Evolutionary conservation across 495 filamentous ascomycete species (phyloP), one percentile per base, ranked within the genome.

Genomic region (Rusavskia elegans): DNA sequence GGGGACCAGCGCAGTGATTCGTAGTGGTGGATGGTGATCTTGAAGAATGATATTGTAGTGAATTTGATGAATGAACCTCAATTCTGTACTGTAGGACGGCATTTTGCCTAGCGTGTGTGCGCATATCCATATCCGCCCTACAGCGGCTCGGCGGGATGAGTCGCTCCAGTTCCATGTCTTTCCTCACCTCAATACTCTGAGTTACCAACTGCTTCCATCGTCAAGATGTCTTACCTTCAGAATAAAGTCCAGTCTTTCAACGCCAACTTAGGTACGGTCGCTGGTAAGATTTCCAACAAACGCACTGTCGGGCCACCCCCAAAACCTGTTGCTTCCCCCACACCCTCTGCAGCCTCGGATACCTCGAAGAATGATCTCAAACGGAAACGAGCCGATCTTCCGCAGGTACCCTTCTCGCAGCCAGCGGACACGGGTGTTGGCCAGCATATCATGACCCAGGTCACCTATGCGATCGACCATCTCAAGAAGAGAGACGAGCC

Each of bases 381-480:
- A 61, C 75, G 75, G 53, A 84, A 83, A 66, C 71, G 78, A 38
- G 73, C 74, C 38, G 70, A 76, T 55, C 60, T 62, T 20, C 65
- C 68, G 49, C 68, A 75, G 32, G 71, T 80, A 50, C 79, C 84
- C 55, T 88, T 82, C 65, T 88, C 85, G 11, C 87, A 90, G 64
- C 85, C 88, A 14, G 73, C 75, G 41, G 75, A 82, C 58, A 89
- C 85, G 3, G 85, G 85, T 54, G 83, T 77, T 29, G 88, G 87
- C 55, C 74, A 75, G 46, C 80, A 86, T 63, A 79, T 89, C 63
- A 82, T 86, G 73, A 89, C 86, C 9, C 82, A 94, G 58, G 78
- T 96, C 52, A 72, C 79, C 52, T 92, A 87, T 64, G 84, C 85
- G 6, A 80, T 95, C 64, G 76, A 85, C 10, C 84, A 85, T 63